Percentiles rank a stretch among this genome's conserved stretches.
Evolutionary conservation across 2,329 filamentous ascomycete genomes (phyloP).

Genomic region (Xylariaceae sp.): DNA sequence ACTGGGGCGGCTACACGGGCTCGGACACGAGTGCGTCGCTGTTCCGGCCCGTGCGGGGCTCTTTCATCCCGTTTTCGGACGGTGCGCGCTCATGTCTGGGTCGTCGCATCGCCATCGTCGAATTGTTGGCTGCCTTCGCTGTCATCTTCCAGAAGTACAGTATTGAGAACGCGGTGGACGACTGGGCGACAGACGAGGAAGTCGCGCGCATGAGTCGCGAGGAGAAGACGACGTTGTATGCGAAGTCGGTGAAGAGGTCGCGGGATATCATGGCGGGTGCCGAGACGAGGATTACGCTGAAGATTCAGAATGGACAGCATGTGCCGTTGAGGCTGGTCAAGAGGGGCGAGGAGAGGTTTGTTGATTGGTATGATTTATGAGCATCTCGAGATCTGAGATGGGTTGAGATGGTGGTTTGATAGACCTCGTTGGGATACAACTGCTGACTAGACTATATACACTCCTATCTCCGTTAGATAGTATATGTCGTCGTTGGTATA

Average conservation of each 20-base stretch:
- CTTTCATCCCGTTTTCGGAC: conserved; percentile 54
- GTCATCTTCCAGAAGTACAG: conserved; percentile 56
- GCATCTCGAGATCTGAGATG: too few species aligned
- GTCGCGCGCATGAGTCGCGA: conserved; percentile 43
- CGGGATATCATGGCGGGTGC: conserved; percentile 48
- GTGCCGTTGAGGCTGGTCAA: conserved; percentile 64
- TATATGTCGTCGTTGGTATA: too few species aligned
- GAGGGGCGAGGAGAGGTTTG: conserved; percentile 64
- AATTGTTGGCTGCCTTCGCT: conserved; percentile 50
- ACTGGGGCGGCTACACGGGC: conserved; percentile 53
- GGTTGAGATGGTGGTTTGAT: too few species aligned
- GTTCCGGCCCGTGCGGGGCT: conserved; percentile 53
- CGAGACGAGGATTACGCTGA: conserved; percentile 62
- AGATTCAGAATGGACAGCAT: conserved; percentile 52
- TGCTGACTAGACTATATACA: too few species aligned
- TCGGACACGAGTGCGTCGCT: conserved; percentile 56
- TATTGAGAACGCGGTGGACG: conserved; percentile 63
- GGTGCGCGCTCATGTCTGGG: conserved; percentile 53
- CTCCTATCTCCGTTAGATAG: too few species aligned
- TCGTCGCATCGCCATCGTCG: conserved; percentile 53
- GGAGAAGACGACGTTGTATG: conserved; percentile 50
- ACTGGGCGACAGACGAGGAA: conserved; percentile 49
- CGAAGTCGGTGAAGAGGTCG: conserved; percentile 53
- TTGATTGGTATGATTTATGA: conserved; percentile 29
- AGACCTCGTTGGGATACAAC: too few species aligned